phyloP scores from a whole-genome alignment of 768 basidiomycete species.

The Psilocybe tampanensis region DNA sequence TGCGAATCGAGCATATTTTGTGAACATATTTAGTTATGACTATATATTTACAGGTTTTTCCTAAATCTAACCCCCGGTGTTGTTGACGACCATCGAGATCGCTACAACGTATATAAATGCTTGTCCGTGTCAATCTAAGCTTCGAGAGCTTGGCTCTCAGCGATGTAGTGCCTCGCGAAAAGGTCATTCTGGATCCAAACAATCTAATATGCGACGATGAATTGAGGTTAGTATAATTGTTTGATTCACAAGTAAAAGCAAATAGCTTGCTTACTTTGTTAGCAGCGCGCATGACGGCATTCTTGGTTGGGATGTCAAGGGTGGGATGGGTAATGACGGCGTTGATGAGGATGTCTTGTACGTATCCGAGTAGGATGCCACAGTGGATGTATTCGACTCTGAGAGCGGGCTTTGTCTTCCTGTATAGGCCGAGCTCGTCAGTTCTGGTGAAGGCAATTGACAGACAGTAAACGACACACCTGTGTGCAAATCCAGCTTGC shows the following conservation, averaged over 20 bases:
- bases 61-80: too few relatives aligned
- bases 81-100: too few relatives aligned
- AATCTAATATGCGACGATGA: constrained; percentile 26
- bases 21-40: too few relatives aligned
- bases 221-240: too few relatives aligned
- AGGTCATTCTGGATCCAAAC: constrained; percentile 56
- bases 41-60: too few relatives aligned
- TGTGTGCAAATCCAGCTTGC: constrained; percentile 42
- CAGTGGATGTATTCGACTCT: constrained; percentile 42
- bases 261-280: constrained; percentile 41
- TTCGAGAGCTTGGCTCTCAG: constrained; percentile 20
- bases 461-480: constrained; percentile 28
- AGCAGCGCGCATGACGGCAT: constrained; percentile 40
- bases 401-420: constrained; percentile 30
- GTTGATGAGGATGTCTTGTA: constrained; percentile 44
- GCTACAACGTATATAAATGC: too few relatives aligned
- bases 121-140: too few relatives aligned
- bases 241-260: background rate
- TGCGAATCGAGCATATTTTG: too few relatives aligned
- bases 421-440: constrained; percentile 1
- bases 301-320: constrained; percentile 38
- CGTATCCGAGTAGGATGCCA: constrained; percentile 43
- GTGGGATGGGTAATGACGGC: constrained; percentile 43
- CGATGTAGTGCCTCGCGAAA: constrained; percentile 45
- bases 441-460: background rate